Base-by-base conservation (phyloP, 306 rosid species). In the Sesbania bispinosa region DNA sequence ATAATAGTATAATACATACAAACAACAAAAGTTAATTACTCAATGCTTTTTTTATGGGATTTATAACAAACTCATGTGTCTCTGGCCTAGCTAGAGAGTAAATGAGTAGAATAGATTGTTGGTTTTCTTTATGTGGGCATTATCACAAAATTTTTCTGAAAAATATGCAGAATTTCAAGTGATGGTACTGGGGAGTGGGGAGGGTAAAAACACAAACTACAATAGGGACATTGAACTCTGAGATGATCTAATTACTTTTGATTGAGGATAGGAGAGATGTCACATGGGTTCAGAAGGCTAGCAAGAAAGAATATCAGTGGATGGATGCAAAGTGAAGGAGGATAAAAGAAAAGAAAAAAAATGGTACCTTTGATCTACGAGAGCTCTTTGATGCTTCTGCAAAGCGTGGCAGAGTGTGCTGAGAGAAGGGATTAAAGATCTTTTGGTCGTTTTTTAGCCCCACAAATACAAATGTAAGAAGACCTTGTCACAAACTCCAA, bases 321-420 rank as follows among this genome's bases (percentile, higher is more conserved):
- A 65, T 62, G 59, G 60, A 60, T 68, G 35, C 73, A 73, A 14
- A 58, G 71, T 68, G 62, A 41, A 19, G 21, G 67, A 55, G 61
- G n/a, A n/a, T n/a, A n/a, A n/a, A n/a, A n/a, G n/a, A n/a, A 9
- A 38, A 4, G 2, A 11, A 0, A 32, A 50, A 71, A 73, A 63
- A 67, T 51, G 79, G 75, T 85, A 81, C 87, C 88, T 81, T 67
- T 67, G 55, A 55, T 59, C 79, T 62, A 70, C 30, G 80, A 69
- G 87, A 57, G 80, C 74, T 60, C 19, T 62, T 46, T 69, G 79
- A 83, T 87, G 90, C 82, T 79, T 82, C 86, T 85, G 86, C 85
- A 80, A 81, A 85, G 86, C 20, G 79, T 41, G 82, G 79, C 85
- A 83, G 83, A 61, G 80, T 79, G 69, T n/a, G n/a, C n/a, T n/a